Conservation (phyloP, 768 basidiomycete genomes). For the Russula sp. region DNA sequence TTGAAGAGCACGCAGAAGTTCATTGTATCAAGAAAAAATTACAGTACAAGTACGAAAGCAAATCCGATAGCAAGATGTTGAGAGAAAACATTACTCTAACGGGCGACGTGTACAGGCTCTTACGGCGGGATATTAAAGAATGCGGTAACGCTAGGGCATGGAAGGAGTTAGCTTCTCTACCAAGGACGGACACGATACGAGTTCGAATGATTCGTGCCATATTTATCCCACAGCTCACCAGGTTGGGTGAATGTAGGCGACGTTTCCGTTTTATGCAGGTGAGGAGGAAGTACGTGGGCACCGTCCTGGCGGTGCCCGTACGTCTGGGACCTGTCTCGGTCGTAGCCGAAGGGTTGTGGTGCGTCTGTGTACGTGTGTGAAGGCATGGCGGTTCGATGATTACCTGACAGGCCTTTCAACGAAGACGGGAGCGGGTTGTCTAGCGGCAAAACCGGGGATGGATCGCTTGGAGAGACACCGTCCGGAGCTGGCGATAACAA, state of each 20-base stretch:
- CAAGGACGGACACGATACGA: conserved; percentile 23
- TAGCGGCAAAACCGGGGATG: conserved; percentile 21
- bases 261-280: not conserved
- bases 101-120: not conserved
- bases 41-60: conserved; percentile 6
- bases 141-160: not conserved
- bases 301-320: conserved; percentile 2
- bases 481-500: conserved; percentile 19
- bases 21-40: conserved; percentile 1
- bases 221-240: conserved; percentile 8
- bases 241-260: not conserved
- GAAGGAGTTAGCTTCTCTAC: conserved; percentile 7
- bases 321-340: conserved; percentile 5
- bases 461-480: conserved; percentile 23
- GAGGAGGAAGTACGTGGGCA: not conserved
- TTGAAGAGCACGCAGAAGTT: not conserved
- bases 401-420: conserved; percentile 3
- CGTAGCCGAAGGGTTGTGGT: conserved; percentile 9
- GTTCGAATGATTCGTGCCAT: conserved; percentile 10
- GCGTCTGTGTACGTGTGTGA: conserved; percentile 7
- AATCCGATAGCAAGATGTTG: conserved; percentile 5
- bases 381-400: conserved; percentile 3
- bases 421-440: conserved; percentile 1
- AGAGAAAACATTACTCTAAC: not conserved
- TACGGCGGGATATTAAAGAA: not conserved